Base-by-base conservation (phyloP, 345 rosid species). In the Linum lewisii region DNA sequence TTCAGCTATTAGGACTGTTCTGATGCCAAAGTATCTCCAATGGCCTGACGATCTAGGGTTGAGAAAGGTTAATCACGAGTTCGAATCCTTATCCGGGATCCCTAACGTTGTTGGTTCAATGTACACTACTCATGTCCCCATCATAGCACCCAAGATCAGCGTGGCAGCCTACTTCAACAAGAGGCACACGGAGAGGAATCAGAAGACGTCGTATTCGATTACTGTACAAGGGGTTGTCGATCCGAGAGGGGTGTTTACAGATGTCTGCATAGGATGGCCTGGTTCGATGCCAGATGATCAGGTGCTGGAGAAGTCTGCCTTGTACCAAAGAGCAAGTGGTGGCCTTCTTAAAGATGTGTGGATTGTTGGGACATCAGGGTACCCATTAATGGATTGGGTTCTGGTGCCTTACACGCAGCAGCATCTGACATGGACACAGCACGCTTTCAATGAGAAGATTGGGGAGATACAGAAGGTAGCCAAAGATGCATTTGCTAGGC, bases 251-350 rank as follows among this genome's bases (percentile, higher is more conserved):
- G 85, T 82, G 15, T 84, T 87, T 51, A 82, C 87, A 2, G 95
- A 84, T 72, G 87, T 87, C n/a, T 87, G 91, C 34, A 84, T 84
- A 7, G 95, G 95, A 0, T 87, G 95, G 91, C 95, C 95, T 0
- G 95, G 95, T 21, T 87, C 95, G 7, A 84, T 87, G 91, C 74
- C 79, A 50, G 87, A 87, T 73, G 91, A 84, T 67, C 81, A 84
- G 59, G 91, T 87, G 36, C 58, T 87, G 24, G 95, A 87, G 77
- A 84, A 82, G 77, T 84, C 91, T 7, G 81, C 87, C 60, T 61
- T 87, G 49, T 73, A 69, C 45, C 88, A 87, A 37, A 79, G 95
- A 64, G 95, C 91, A 1, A 79, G 67, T 63, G 78, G 84, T n/a
- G 86, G 91, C 8, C 72, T 78, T 29, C 57, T 87, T 24, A 82